Conservation (phyloP, 257 asterid genomes). For the Solanum chmielewskii region DNA sequence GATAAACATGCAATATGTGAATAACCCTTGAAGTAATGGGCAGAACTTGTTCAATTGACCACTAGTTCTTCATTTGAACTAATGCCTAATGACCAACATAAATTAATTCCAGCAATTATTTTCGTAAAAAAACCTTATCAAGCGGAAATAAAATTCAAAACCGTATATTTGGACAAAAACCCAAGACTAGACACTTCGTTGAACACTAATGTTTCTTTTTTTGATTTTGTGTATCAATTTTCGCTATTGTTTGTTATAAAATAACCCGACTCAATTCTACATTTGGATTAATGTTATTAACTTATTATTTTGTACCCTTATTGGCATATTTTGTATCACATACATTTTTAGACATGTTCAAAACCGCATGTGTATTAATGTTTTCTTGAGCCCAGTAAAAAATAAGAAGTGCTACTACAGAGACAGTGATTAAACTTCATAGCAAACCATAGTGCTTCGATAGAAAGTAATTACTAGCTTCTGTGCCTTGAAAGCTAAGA, state of each 20-base stretch:
- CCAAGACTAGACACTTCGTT: background rate
- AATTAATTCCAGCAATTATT: background rate
- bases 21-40: background rate
- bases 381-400: background rate
- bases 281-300: background rate
- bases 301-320: background rate
- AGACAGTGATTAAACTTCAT: background rate
- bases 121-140: background rate
- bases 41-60: background rate
- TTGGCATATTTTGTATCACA: background rate
- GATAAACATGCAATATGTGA: background rate
- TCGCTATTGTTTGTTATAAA: background rate
- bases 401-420: background rate
- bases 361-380: background rate
- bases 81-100: background rate
- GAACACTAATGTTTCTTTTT: background rate
- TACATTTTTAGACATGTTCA: background rate
- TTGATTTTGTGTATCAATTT: background rate
- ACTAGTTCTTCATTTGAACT: background rate
- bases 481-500: background rate
- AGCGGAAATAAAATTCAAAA: background rate
- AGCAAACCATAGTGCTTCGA: background rate
- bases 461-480: background rate
- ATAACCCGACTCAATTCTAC: background rate
- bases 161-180: background rate